phyloP scores from a whole-genome alignment of 306 rosid genomes.

The Prunus mira region DNA sequence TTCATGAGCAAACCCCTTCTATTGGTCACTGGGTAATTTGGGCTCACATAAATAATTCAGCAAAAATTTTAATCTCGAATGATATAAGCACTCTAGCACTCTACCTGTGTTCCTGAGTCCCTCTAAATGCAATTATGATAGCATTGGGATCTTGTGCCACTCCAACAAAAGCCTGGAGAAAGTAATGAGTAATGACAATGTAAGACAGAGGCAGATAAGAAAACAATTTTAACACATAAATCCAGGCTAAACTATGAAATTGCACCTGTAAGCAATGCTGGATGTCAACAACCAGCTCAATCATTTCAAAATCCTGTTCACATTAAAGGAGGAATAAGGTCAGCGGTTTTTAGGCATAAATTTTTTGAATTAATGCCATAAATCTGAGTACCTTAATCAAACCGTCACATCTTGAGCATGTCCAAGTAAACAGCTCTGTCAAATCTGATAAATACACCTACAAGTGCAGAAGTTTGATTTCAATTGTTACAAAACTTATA shows the following conservation, averaged over 20 bases:
- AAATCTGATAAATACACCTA: slow-evolving; percentile 94
- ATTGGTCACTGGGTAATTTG: slow-evolving; percentile 1
- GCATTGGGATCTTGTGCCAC: slow-evolving; percentile 74
- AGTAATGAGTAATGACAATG: slow-evolving; percentile 10
- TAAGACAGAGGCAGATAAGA: slow-evolving; percentile 13
- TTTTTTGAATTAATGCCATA: background rate
- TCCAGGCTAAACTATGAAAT: slow-evolving; percentile 11
- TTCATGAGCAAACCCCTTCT: background rate
- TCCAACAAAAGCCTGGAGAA: slow-evolving; percentile 81
- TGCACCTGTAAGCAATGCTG: slow-evolving; percentile 95
- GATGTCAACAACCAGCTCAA: slow-evolving; percentile 87
- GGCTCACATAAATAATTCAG: background rate
- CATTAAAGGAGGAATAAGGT: slow-evolving; percentile 31
- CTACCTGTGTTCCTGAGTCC: slow-evolving; percentile 92
- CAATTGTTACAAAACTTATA: slow-evolving; percentile 5
- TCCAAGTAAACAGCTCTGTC: slow-evolving; percentile 87
- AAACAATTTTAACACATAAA: background rate
- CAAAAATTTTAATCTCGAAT: background rate
- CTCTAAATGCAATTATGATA: slow-evolving; percentile 87
- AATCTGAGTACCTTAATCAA: slow-evolving; percentile 68
- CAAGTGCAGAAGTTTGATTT: slow-evolving; percentile 28
- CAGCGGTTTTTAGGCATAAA: slow-evolving; percentile 2
- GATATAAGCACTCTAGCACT: background rate
- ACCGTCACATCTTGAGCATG: slow-evolving; percentile 72
- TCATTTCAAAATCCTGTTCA: slow-evolving; percentile 86